phyloP scores from a whole-genome alignment of 2,329 filamentous ascomycete genomes.

The Nothopassalora personata region DNA sequence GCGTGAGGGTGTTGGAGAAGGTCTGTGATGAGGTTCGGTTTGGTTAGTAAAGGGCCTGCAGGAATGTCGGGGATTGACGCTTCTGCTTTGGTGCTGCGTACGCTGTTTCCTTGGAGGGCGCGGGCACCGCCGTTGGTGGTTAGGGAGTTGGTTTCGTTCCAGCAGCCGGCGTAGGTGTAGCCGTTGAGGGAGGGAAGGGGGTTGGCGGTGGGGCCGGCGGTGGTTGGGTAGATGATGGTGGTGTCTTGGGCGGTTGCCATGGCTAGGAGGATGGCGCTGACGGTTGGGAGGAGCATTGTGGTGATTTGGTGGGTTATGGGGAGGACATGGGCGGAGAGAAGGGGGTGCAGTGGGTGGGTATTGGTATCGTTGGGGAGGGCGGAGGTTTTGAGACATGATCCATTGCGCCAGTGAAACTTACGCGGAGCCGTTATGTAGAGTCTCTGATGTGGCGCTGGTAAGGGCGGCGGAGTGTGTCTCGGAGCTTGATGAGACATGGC shows the following conservation, averaged over 20 bases:
- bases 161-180: slow-evolving; percentile 55
- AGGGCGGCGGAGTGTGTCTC: background rate
- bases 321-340: background rate
- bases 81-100: slow-evolving; percentile 18
- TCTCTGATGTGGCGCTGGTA: background rate
- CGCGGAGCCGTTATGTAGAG: background rate
- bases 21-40: too few relatives aligned
- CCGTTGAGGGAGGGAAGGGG: slow-evolving; percentile 18
- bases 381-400: background rate
- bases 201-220: slow-evolving; percentile 23
- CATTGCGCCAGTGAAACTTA: background rate
- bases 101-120: slow-evolving; percentile 46
- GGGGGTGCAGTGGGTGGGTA: background rate
- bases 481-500: background rate
- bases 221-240: slow-evolving; percentile 26
- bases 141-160: slow-evolving; percentile 49
- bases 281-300: background rate
- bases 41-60: too few relatives aligned
- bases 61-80: too few relatives aligned
- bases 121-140: slow-evolving; percentile 37
- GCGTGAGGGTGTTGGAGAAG: slow-evolving; percentile 47
- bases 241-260: slow-evolving; percentile 16
- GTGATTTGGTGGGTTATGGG: background rate
- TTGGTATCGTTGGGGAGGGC: background rate
- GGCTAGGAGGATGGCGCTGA: background rate